Evolutionary conservation across 2,329 filamentous ascomycete genomes (phyloP), one percentile per base, ranked within the genome.

Genomic region (Coniochaeta pulveracea): DNA sequence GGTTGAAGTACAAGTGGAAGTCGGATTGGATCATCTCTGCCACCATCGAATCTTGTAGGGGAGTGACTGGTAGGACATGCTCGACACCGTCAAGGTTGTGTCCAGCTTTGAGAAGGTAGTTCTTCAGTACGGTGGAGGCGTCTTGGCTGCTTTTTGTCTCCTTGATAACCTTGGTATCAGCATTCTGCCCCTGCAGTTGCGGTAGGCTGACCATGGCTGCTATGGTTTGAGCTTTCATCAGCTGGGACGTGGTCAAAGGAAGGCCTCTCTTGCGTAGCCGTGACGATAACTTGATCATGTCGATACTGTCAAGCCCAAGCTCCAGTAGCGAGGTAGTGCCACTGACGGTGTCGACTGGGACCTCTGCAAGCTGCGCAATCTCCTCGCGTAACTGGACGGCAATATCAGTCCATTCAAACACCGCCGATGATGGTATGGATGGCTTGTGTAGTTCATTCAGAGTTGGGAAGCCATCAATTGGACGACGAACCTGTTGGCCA

Each of bases 301-400:
- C 88, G 37, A 95, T 93, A 47, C 88, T 94, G 59, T 95, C 89
- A 6, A 95, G 66, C 0, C 88, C 88, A 19, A 95, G 66, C 44
- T 89, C 77, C 24, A 93, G 77, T 9, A 95, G 72, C 0, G 80
- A 80, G 0, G 73, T 74, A 6, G 62, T 55, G 33, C 72, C 68
- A 2, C 57, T 51, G 23, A 94, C 59, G 0, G 65, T 55, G 2
- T 63, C 50, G 3, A 55, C 49, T 0, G 68, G 49, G 0, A 77
- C 48, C 0, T 65, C 67, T 1, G 77, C 72, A 5, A 94, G 58
- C 1, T 49, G 46, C 2, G 80, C 71, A 26, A 94, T 66, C 44
- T 81, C 76, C 4, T 62, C 52, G 17, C 72, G 69, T 6, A 93
- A 58, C 0, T 42, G 42, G 2, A 45, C 45, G 0, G 80, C 70